Conservation (phyloP, 345 rosid genomes). For the Brassica rapa region DNA sequence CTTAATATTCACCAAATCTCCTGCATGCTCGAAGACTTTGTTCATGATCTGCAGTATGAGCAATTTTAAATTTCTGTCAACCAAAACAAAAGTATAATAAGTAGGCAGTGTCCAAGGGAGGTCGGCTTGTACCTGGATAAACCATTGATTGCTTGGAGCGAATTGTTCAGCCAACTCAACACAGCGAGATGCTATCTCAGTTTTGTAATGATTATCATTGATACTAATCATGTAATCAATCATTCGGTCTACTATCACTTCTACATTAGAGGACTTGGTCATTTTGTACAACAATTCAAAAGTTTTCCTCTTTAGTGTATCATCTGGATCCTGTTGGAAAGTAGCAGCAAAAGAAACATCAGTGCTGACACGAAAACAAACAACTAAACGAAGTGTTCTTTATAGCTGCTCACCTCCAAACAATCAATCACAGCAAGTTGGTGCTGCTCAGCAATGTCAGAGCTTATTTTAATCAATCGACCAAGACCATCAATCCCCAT, state of each 20-base stretch:
- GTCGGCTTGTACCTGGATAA: slow-evolving; percentile 70
- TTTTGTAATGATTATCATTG: slow-evolving; percentile 91
- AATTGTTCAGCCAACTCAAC: slow-evolving; percentile 96
- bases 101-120: slow-evolving; percentile 3
- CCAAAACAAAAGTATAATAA: background rate
- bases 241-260: slow-evolving; percentile 98
- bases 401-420: slow-evolving; percentile 71
- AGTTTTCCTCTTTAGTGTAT: slow-evolving; percentile 92
- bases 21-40: slow-evolving; percentile 97
- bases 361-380: slow-evolving; percentile 1
- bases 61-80: slow-evolving; percentile 28
- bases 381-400: background rate
- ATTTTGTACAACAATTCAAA: slow-evolving; percentile 90
- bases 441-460: slow-evolving; percentile 97
- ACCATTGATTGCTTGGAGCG: slow-evolving; percentile 99
- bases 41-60: slow-evolving; percentile 73
- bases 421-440: slow-evolving; percentile 98
- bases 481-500: slow-evolving; percentile 98
- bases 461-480: slow-evolving; percentile 80
- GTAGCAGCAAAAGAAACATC: slow-evolving; percentile 21
- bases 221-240: slow-evolving; percentile 96
- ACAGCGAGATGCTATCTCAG: slow-evolving; percentile 95
- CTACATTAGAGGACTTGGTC: slow-evolving; percentile 97
- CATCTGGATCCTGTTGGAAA: slow-evolving; percentile 87
- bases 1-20: slow-evolving; percentile 89